Base-by-base conservation (phyloP, 495 filamentous ascomycete genomes). In the Tuber magnatum region DNA sequence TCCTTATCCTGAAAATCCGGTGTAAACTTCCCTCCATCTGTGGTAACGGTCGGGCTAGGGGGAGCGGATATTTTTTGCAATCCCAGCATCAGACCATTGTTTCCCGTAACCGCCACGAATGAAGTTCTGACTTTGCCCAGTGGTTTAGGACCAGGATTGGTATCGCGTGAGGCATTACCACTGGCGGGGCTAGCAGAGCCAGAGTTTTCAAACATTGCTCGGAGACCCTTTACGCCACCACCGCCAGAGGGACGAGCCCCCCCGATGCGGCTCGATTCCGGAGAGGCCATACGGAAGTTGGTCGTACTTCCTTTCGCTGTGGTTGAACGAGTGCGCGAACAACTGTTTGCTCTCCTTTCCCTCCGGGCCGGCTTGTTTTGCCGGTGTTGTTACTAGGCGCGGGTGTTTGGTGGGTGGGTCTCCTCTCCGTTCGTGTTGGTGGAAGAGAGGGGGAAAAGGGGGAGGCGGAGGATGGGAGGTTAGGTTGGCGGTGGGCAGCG, bases 131-230 rank as follows among this genome's bases (percentile, higher is more conserved):
- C 76, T 72, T 68, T 78, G 38, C 72, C 65, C 20, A 79, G 71
- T 1, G 78, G 78, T 32, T 71, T 82, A 10, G 81, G 81, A 12
- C 71, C 74, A 51, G 80, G 80, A 28, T 74, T 81, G 46, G 80
- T 65, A 44, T 82, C 80, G 42, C 77, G 80, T 72, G 68, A 71
- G 35, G 72, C 44, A 46, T 70, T 80, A 28, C 61, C 43, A 40
- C 74, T 46, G 42, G 78, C 74, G 24, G 75, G 40, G 43, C 78
- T 68, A 69, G 77, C 71, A 18, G 76, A 76, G 22, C 73, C 70
- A 7, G 81, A 77, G 51, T 82, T 78, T 75, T 82, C 81, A 46
- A 82, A 82, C 81, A 82, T 82, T 61, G 81, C 81, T 9, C 78
- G 81, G 6, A 82, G 72, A 69, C 78, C 78, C 44, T 80, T 82